A percentile compares a stretch with the other conserved stretches of the same genome.
Evolutionary conservation across 176 grass and related monocot species (phyloP).

Genomic region (Oryza officinalis): DNA sequence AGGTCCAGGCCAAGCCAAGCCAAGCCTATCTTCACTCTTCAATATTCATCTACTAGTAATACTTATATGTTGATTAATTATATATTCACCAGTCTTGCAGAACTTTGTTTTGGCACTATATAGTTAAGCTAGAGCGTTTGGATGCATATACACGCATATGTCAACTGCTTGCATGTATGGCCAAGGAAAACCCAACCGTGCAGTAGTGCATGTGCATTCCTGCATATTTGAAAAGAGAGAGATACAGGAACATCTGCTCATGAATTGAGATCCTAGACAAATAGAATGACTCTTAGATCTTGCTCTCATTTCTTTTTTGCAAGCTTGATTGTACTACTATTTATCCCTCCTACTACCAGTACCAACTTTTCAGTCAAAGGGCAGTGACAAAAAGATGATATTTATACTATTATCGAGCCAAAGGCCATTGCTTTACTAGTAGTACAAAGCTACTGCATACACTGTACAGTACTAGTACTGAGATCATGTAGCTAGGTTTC

Average conservation of each 20-base stretch:
- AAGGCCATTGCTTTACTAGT: conserved; percentile 43
- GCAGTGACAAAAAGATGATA: conserved; percentile 19
- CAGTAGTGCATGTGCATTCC: conserved; percentile 36
- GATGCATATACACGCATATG: conserved; percentile 32
- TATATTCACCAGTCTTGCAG: conserved; percentile 19
- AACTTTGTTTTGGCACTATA: conserved; percentile 51
- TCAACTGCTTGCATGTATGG: conserved; percentile 48
- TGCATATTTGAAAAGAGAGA: conserved; percentile 31
- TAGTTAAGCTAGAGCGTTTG: not conserved
- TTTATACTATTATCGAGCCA: conserved; percentile 41
- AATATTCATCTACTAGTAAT: not conserved
- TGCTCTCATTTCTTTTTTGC: conserved; percentile 40
- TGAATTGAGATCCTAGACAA: conserved; percentile 52
- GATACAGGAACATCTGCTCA: conserved; percentile 48
- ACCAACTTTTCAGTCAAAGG: conserved; percentile 56
- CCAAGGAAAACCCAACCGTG: conserved; percentile 1
- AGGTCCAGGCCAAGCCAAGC: not conserved
- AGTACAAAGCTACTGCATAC: not conserved
- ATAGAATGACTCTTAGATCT: conserved; percentile 61
- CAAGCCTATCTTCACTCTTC: conserved; percentile 5
- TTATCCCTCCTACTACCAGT: conserved; percentile 29
- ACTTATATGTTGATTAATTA: not conserved
- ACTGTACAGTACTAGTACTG: not conserved
- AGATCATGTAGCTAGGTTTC: conserved; percentile 23
- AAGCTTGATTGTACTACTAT: conserved; percentile 23